Base-by-base conservation (phyloP, 257 asterid species). In the Plantago ovata region DNA sequence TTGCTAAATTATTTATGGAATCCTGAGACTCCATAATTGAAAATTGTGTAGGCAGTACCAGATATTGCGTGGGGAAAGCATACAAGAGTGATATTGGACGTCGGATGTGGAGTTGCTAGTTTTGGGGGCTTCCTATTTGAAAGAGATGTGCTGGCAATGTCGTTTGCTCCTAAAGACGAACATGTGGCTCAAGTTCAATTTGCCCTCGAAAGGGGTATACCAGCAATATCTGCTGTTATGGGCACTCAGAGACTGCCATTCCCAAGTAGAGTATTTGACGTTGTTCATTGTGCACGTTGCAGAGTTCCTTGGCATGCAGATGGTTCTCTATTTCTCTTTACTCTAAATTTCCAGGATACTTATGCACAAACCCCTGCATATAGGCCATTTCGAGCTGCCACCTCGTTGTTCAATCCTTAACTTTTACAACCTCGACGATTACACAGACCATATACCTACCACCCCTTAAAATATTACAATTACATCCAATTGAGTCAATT, bases 61-160 rank as follows among this genome's bases (percentile, higher is more conserved):
- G 87, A 84, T 42, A 86, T 89, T 43, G 82, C 90, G 45, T 89
- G 97, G 97, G 95, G 95, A 62, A 89, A 86, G 72, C 95, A 67
- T 68, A 84, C 72, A 11, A 68, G 94, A 74, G 84, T 79, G 7
- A 52, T 84, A 23, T 68, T 89, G 66, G 97, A 89, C 49, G 93
- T 89, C 19, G 95, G 97, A 22, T 86, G 95, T 64, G 94, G 97
- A 39, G 95, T 86, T n/a, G 95, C 97, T 11, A 89, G 95, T 61
- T 75, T 89, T 7, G 94, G 94, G 14, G 97, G 95, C 7, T 89
- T 58, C 68, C 81, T 89, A 41, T 89, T 86, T 10, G 95, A 86
- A n/a, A 84, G 81, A 71, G 95, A 84, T 43, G 95, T 89, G 56
- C 74, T 89, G 18, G 72, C 93, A 38, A 72, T 89, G 79, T 86